A percentile compares a stretch with the other conserved stretches of the same genome.
phyloP scores from a whole-genome alignment of 148 eudicot species.

The Chenopodium album region DNA sequence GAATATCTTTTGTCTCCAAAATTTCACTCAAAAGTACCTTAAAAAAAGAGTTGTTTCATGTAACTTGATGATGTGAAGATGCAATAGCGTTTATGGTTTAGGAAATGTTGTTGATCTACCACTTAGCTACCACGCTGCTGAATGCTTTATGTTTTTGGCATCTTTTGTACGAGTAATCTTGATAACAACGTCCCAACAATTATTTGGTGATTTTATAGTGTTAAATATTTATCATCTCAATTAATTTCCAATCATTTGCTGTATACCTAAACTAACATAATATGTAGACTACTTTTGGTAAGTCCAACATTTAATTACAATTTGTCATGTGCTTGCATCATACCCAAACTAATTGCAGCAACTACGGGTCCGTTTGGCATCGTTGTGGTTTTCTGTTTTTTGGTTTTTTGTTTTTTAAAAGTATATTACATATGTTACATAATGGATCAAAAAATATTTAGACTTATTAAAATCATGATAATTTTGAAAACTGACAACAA shows the following conservation, averaged over 20 bases:
- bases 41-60: not conserved
- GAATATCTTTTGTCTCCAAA: not conserved
- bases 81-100: not conserved
- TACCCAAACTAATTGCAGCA: not conserved
- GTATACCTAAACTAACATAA: too few species aligned
- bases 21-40: not conserved
- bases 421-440: too few species aligned
- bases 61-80: not conserved
- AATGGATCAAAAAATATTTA: too few species aligned
- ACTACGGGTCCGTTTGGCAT: too few species aligned
- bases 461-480: too few species aligned
- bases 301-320: too few species aligned
- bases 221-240: not conserved
- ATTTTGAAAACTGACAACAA: too few species aligned
- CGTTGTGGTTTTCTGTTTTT: too few species aligned
- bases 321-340: not conserved
- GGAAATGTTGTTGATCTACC: constrained; percentile 29
- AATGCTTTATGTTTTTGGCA: not conserved
- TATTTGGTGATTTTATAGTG: not conserved
- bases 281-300: too few species aligned
- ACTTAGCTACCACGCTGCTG: constrained; percentile 16
- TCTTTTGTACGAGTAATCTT: not conserved
- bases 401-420: too few species aligned
- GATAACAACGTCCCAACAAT: constrained; percentile 18
- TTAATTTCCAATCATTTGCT: not conserved